Base-by-base conservation (phyloP, 2,329 filamentous ascomycete genomes). In the Pseudomassariella vexata region DNA sequence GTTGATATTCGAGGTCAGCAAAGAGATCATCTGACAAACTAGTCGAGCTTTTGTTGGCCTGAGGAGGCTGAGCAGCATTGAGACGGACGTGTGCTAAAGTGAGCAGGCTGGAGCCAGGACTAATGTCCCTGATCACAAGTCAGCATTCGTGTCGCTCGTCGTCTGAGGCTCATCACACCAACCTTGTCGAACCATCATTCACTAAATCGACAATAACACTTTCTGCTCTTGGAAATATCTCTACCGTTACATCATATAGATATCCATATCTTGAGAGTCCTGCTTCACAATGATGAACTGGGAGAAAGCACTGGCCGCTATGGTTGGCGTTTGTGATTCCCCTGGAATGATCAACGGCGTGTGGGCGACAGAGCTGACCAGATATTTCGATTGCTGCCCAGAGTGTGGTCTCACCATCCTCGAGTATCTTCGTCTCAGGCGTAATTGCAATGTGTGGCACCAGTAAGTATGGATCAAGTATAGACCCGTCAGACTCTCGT, bases 21-120 rank as follows among this genome's bases (percentile, higher is more conserved):
- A 82, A 74, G 19, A 80, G 55, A 24, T 71, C 62, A 9, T 79
- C 72, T 0, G 75, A 68, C 23, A 57, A 63, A 28, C 64, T 58
- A 19, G 56, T 55, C 7, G 45, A 19, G 32, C 63, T 53, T 7
- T 37, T 34, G 10, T 32, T 34, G 5, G 33, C 23, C 7, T 24
- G 26, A 24, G 38, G 33, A 29, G 15, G 35, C 19, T 34, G 35
- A n/a, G 24, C 23, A 7, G 41, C 34, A 24, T 54, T 44, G 9
- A 71, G 50, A 5, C 51, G 49, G 4, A 74, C 42, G 26, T 70
- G 63, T 9, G 60, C 68, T n/a, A 78, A 49, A 18, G 74, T 45
- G 2, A 77, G 55, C 8, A 68, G 42, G 9, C 56, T 65, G 12
- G 67, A 67, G 9, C 64, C 65, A 0, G 59, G 52, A 19, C 48